Evolutionary conservation across 345 rosid species (phyloP), one percentile per base, ranked within the genome.

Genomic region (Cardiospermum halicacabum): DNA sequence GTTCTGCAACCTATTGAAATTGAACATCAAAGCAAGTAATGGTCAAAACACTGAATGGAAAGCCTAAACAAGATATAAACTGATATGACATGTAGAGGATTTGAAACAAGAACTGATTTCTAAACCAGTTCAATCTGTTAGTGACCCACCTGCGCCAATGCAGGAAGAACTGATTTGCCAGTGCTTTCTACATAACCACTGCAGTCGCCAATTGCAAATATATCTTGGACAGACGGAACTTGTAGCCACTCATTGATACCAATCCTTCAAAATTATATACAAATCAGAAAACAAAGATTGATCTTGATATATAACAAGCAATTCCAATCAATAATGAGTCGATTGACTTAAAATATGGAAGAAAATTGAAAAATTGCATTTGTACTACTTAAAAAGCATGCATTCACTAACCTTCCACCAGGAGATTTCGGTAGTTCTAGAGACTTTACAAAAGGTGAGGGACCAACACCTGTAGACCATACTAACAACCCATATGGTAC

Each of bases 401-500:
- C n/a, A 30, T 18, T n/a, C 42, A 43, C 72, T 78, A 64, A 85
- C 97, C 98, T 90, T 68, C 96, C 96, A 72, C 96, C 94, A 0
- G 93, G 96, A 69, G 87, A 87, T 78, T 93, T 90, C 3, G 97
- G 92, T 72, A 93, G 76, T 53, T 80, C 86, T 36, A 88, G 72
- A 69, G 92, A 81, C 54, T 75, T 85, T 24, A 88, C 84, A 49
- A 93, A 78, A 62, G 84, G 19, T 47, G 96, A 86, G 62, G 97
- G 98, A 65, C 96, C 98, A 28, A 93, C 97, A 59, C 97, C 97
- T 3, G 96, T 90, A 40, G 97, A 90, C 98, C 98, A 93, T 8
- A 88, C 96, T 74, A 93, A 73, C 62, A 93, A 75, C 37, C 98
- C 97, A 28, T 88, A 88, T 1, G 96, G 98, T 58, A 90, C 94